Conservation (phyloP, 768 basidiomycete genomes). For the Suillus decipiens region DNA sequence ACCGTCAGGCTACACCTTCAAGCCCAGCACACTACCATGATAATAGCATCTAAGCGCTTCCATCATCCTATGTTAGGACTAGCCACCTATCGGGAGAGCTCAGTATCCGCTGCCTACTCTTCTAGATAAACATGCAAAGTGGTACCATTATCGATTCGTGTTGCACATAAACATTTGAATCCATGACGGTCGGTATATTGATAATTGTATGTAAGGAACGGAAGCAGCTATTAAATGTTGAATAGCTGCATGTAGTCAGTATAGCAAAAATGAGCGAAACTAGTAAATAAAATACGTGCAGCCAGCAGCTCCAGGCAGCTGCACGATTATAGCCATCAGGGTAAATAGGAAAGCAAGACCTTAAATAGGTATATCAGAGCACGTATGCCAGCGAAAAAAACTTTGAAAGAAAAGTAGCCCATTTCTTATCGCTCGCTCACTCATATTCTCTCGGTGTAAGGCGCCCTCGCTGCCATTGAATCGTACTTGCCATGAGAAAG, state of each 20-base stretch:
- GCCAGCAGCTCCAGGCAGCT: not conserved
- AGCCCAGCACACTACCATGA: too few species aligned
- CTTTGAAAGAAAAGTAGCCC: slow-evolving; percentile 1
- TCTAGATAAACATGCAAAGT: too few species aligned
- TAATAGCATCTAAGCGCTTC: too few species aligned
- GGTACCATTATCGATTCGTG: not conserved
- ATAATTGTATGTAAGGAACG: not conserved
- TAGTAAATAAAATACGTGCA: not conserved
- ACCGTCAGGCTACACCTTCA: too few species aligned
- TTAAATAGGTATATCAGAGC: not conserved
- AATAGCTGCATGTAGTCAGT: not conserved
- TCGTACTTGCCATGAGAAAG: slow-evolving; percentile 50
- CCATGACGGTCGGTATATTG: not conserved
- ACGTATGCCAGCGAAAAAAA: not conserved
- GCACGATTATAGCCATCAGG: slow-evolving; percentile 11
- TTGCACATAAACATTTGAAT: not conserved
- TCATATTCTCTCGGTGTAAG: not conserved
- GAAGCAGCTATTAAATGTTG: not conserved
- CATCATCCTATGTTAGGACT: too few species aligned
- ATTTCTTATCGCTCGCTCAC: not conserved
- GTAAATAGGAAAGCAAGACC: not conserved
- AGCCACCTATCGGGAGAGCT: too few species aligned
- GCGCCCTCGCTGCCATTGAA: not conserved
- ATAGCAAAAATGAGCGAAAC: not conserved
- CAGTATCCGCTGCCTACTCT: too few species aligned